A percentile compares a stretch with the other conserved stretches of the same genome.
Conservation (phyloP, 371 early-diverging fungal species). For the Funneliformis caledonium region DNA sequence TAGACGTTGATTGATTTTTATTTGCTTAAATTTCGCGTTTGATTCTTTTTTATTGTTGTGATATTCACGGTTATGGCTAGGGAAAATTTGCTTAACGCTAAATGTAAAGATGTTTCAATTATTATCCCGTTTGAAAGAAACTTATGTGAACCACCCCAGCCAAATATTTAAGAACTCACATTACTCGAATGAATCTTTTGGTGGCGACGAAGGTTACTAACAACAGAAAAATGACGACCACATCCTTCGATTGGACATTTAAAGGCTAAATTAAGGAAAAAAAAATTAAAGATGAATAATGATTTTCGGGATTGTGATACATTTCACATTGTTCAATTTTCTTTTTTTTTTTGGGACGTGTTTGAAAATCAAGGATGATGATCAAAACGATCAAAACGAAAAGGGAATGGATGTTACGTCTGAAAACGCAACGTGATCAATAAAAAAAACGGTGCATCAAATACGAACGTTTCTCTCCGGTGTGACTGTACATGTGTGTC, state of each 20-base stretch:
- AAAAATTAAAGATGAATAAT: background rate
- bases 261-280: slow-evolving; percentile 40
- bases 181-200: slow-evolving; percentile 40
- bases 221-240: slow-evolving; percentile 47
- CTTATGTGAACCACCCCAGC: background rate
- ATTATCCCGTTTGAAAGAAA: background rate
- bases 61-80: too few relatives aligned
- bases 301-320: background rate
- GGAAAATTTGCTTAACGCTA: background rate
- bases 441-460: too few relatives aligned
- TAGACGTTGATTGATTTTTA: background rate
- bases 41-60: too few relatives aligned
- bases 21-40: background rate
- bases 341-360: background rate
- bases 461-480: slow-evolving; percentile 48
- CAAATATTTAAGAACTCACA: background rate
- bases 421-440: too few relatives aligned
- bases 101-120: background rate
- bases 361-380: background rate
- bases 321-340: background rate
- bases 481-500: slow-evolving; percentile 50
- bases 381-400: background rate
- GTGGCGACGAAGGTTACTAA: slow-evolving; percentile 42
- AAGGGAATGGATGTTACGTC: too few relatives aligned
- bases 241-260: slow-evolving; percentile 49